These are phyloP conservation scores for Globisporangium rhizosaccharum DNA, from an alignment of 352 stramenopile genomes.

Conservation along the genomic window DNA sequence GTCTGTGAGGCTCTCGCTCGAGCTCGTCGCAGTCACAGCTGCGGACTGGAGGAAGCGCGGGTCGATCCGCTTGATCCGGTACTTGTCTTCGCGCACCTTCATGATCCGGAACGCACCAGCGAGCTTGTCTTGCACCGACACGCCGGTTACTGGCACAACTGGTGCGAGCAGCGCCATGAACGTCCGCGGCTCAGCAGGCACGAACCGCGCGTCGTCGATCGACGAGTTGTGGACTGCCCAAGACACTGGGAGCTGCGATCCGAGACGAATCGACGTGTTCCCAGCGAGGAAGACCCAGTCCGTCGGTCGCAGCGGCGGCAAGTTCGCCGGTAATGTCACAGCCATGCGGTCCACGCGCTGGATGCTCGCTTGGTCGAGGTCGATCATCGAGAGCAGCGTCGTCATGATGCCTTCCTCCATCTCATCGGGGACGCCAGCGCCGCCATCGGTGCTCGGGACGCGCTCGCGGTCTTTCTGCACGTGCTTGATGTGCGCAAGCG, in stretches of 20 bases:
- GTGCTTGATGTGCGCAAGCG: conserved; percentile 76
- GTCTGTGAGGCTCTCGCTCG: conserved; percentile 25
- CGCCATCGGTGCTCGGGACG: conserved; percentile 12
- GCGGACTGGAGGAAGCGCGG: conserved; percentile 36
- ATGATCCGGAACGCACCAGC: conserved; percentile 67
- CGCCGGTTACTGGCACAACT: conserved; percentile 34
- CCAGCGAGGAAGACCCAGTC: conserved; percentile 58
- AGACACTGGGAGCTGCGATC: conserved; percentile 45
- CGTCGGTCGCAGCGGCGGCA: conserved; percentile 29
- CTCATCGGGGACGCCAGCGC: conserved; percentile 31
- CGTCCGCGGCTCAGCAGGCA: conserved; percentile 53
- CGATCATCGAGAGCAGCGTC: conserved; percentile 75
- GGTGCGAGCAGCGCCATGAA: conserved; percentile 44
- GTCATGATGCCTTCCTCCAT: conserved; percentile 69
- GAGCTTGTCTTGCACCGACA: conserved; percentile 66
- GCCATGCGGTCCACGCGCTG: conserved; percentile 68
- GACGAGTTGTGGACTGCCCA: conserved; percentile 69
- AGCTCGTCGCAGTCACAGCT: conserved; percentile 14
- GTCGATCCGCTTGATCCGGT: conserved; percentile 50
- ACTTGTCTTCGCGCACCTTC: conserved; percentile 52
- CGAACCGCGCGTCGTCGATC: conserved; percentile 65
- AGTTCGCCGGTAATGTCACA: conserved; percentile 34
- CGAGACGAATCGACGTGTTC: conserved; percentile 31
- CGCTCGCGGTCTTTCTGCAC: conserved; percentile 45
- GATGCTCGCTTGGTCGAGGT: conserved; percentile 59